phyloP scores from a whole-genome alignment of 495 filamentous ascomycete genomes.

The Aspergillus bertholletiae region DNA sequence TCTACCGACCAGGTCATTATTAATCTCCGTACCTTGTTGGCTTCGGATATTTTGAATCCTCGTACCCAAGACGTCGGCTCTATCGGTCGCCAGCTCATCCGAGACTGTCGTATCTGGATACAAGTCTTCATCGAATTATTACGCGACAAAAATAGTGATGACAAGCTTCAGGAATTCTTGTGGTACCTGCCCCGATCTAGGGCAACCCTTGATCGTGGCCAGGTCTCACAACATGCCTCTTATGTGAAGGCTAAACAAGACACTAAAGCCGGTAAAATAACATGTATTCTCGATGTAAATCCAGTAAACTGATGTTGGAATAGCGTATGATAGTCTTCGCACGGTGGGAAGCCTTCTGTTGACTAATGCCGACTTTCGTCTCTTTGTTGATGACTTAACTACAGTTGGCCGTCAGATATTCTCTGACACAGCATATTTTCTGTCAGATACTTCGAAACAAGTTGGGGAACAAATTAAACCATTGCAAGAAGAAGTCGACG shows the following conservation, averaged over 20 bases:
- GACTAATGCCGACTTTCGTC: constrained; percentile 84
- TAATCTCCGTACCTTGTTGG: constrained; percentile 77
- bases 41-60: constrained; percentile 74
- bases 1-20: constrained; percentile 79
- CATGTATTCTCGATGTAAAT: not conserved
- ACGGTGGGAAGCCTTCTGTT: constrained; percentile 81
- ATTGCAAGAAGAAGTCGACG: constrained; percentile 54
- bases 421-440: constrained; percentile 74
- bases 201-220: constrained; percentile 63
- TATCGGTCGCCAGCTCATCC: constrained; percentile 68
- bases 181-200: constrained; percentile 77
- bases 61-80: constrained; percentile 72
- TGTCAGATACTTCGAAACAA: constrained; percentile 68
- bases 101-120: constrained; percentile 68
- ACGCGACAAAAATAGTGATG: constrained; percentile 74
- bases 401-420: constrained; percentile 82
- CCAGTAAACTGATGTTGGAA: constrained; percentile 17
- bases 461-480: constrained; percentile 70
- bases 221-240: constrained; percentile 59
- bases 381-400: constrained; percentile 80
- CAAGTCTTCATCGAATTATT: constrained; percentile 72
- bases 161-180: constrained; percentile 86
- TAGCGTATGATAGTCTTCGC: constrained; percentile 78
- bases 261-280: constrained; percentile 64
- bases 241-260: constrained; percentile 71